phyloP scores from a whole-genome alignment of 2,329 filamentous ascomycete species.

The Biscogniauxia sp. region DNA sequence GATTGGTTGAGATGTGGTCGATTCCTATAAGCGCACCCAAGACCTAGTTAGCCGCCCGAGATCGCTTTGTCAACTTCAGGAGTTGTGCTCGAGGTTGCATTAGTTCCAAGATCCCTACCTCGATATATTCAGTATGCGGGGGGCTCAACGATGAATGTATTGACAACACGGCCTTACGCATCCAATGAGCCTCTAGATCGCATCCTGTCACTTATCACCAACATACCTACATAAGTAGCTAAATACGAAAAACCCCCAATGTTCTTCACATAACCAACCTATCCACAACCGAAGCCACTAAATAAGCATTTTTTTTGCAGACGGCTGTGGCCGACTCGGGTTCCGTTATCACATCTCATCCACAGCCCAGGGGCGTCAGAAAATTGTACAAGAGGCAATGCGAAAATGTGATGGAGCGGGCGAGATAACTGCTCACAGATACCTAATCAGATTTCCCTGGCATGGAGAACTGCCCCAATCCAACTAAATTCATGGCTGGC shows the following conservation, averaged over 20 bases:
- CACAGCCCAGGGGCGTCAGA: not conserved
- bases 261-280: not conserved
- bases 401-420: not conserved
- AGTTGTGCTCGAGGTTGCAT: not conserved
- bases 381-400: not conserved
- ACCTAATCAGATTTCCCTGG: not conserved
- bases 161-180: not conserved
- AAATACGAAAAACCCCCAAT: not conserved
- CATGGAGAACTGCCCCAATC: not conserved
- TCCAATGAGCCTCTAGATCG: not conserved
- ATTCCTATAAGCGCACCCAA: not conserved
- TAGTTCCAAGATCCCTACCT: not conserved
- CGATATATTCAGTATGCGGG: too few relatives aligned
- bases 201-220: not conserved
- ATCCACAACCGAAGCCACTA: not conserved
- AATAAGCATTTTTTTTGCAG: conserved; percentile 1
- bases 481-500: not conserved
- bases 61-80: not conserved
- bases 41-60: not conserved
- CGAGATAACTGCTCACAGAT: too few relatives aligned
- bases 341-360: not conserved
- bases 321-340: not conserved
- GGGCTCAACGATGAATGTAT: not conserved
- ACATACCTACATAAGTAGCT: not conserved
- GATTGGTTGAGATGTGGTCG: not conserved